phyloP scores from a whole-genome alignment of 225 moss, liverwort and hornwort species.

The Rhytidiadelphus loreus region DNA sequence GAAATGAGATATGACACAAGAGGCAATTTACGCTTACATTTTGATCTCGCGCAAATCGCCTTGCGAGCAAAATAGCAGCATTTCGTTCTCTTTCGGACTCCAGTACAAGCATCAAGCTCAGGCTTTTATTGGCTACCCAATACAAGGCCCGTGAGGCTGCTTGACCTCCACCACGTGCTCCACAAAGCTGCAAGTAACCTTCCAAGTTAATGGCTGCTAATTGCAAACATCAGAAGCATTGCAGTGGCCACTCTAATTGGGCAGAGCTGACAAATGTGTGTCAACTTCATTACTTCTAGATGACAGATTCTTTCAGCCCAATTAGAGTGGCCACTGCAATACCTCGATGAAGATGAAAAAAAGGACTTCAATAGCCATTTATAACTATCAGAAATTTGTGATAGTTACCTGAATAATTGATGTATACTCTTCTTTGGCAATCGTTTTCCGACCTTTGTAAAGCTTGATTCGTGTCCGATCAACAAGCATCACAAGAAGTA shows the following conservation, averaged over 20 bases:
- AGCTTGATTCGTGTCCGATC: conserved; percentile 73
- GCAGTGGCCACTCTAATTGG: neutral
- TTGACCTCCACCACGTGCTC: conserved; percentile 89
- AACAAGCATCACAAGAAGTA: conserved; percentile 63
- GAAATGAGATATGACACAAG: neutral
- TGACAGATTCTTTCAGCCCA: neutral
- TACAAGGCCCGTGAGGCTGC: conserved; percentile 78
- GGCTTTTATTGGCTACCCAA: conserved; percentile 73
- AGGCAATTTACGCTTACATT: conserved; percentile 30
- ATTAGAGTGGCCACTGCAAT: neutral
- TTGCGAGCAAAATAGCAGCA: conserved; percentile 80
- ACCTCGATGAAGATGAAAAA: neutral
- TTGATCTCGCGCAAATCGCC: conserved; percentile 69
- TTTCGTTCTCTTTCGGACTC: conserved; percentile 96
- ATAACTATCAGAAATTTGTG: neutral
- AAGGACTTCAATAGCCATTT: neutral
- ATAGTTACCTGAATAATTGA: conserved; percentile 35
- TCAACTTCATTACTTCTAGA: neutral
- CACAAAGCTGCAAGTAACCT: conserved; percentile 58
- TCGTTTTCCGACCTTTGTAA: conserved; percentile 49
- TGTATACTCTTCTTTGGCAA: conserved; percentile 70
- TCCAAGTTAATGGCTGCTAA: neutral
- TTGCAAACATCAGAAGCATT: neutral
- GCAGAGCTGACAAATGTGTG: neutral
- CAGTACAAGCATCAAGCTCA: conserved; percentile 80